phyloP scores from a whole-genome alignment of 2,329 filamentous ascomycete species.

The Ilyonectria destructans region DNA sequence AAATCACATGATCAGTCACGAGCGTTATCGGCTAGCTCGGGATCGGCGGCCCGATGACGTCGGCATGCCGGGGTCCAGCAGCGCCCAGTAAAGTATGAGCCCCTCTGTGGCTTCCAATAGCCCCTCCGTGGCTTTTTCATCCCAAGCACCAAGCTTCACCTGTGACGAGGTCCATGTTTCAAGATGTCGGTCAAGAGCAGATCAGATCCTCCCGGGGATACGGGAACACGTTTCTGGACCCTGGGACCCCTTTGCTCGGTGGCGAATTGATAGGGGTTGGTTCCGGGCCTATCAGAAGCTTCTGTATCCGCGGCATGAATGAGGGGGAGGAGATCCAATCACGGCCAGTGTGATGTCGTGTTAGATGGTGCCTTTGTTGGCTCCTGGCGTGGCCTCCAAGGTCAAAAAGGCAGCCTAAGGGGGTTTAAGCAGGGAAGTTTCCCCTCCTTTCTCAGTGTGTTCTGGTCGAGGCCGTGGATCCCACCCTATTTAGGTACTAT shows the following conservation, averaged over 20 bases:
- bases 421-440: constrained; percentile 27
- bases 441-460: constrained; percentile 30
- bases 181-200: constrained; percentile 33
- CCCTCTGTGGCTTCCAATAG: constrained; percentile 28
- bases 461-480: constrained; percentile 36
- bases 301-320: constrained; percentile 16
- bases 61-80: constrained; percentile 20
- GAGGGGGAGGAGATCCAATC: constrained; percentile 18
- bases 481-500: constrained; percentile 25
- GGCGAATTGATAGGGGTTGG: constrained; percentile 41
- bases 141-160: constrained; percentile 34
- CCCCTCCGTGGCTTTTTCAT: constrained; percentile 42
- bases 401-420: constrained; percentile 14
- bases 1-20: constrained; percentile 36
- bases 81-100: constrained; percentile 9
- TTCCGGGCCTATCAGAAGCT: constrained; percentile 15
- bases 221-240: constrained; percentile 18
- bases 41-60: constrained; percentile 44
- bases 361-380: constrained; percentile 2
- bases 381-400: constrained; percentile 2
- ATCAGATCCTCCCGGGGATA: constrained; percentile 39
- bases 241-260: constrained; percentile 40
- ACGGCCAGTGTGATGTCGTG: constrained; percentile 9
- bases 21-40: constrained; percentile 16
- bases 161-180: constrained; percentile 50